Evolutionary conservation across 345 rosid species (phyloP).

Genomic region (Hevea brasiliensis): DNA sequence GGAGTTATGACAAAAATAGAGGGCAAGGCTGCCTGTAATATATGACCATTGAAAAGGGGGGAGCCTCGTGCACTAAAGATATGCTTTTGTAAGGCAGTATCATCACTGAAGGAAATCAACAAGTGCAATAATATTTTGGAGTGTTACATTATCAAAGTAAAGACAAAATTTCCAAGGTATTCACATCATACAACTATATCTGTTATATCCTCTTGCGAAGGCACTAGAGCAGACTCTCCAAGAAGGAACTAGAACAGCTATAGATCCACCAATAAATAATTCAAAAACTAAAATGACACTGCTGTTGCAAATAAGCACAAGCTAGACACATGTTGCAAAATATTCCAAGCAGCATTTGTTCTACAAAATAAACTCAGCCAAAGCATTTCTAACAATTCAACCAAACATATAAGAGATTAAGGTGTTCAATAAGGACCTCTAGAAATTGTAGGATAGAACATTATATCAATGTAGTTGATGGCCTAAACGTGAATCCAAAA

Average conservation of each 20-base stretch:
- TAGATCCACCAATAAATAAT: not conserved
- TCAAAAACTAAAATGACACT: not conserved
- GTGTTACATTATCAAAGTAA: no score
- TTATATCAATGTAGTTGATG: constrained; percentile 21
- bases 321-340: not conserved
- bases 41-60: no score
- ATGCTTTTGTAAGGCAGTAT: not conserved
- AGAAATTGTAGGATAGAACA: not conserved
- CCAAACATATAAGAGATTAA: not conserved
- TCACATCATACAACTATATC: not conserved
- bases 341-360: not conserved
- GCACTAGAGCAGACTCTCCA: not conserved
- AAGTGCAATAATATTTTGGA: not conserved
- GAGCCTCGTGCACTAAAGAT: no score
- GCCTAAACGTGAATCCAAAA: constrained; percentile 6
- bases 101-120: not conserved
- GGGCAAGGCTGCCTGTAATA: no score
- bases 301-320: not conserved
- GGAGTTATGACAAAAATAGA: no score
- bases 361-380: not conserved
- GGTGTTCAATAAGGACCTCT: not conserved
- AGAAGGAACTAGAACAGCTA: not conserved
- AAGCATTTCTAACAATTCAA: not conserved
- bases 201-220: not conserved
- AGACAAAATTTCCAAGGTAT: not conserved